Percentiles rank a stretch among this genome's conserved stretches.
Evolutionary conservation across 495 filamentous ascomycete genomes (phyloP).

Genomic region (Penicillium paxilli): DNA sequence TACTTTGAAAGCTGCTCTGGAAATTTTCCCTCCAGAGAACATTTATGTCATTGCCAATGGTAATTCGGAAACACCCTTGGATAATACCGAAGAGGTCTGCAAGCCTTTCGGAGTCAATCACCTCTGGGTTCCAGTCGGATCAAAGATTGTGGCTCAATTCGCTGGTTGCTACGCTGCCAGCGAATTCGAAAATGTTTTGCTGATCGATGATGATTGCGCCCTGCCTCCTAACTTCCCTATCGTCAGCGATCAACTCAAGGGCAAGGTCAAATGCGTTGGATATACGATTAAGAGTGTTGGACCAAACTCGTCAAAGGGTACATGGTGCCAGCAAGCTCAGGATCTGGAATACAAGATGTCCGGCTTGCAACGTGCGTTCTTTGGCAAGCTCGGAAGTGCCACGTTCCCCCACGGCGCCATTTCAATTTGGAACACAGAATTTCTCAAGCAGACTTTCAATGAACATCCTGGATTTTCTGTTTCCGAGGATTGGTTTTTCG

Average conservation of each 20-base stretch:
- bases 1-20: constrained; percentile 44
- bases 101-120: constrained; percentile 41
- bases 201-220: constrained; percentile 50
- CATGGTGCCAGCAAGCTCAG: constrained; percentile 45
- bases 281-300: constrained; percentile 48
- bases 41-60: constrained; percentile 50
- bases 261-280: constrained; percentile 37
- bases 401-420: constrained; percentile 48
- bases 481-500: constrained; percentile 50
- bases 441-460: constrained; percentile 41
- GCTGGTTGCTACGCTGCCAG: constrained; percentile 44
- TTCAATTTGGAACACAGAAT: constrained; percentile 42
- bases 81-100: constrained; percentile 48
- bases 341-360: constrained; percentile 50
- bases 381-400: constrained; percentile 39
- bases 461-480: constrained; percentile 47
- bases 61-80: constrained; percentile 38
- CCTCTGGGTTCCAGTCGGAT: constrained; percentile 39
- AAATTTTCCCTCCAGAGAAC: constrained; percentile 43
- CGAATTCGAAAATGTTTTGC: constrained; percentile 40
- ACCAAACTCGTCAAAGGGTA: constrained; percentile 27
- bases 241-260: constrained; percentile 39
- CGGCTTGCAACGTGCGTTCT: constrained; percentile 38
- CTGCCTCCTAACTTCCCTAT: constrained; percentile 45
- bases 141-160: constrained; percentile 48